Conservation (phyloP, 306 rosid genomes). For the Leucaena leucocephala region DNA sequence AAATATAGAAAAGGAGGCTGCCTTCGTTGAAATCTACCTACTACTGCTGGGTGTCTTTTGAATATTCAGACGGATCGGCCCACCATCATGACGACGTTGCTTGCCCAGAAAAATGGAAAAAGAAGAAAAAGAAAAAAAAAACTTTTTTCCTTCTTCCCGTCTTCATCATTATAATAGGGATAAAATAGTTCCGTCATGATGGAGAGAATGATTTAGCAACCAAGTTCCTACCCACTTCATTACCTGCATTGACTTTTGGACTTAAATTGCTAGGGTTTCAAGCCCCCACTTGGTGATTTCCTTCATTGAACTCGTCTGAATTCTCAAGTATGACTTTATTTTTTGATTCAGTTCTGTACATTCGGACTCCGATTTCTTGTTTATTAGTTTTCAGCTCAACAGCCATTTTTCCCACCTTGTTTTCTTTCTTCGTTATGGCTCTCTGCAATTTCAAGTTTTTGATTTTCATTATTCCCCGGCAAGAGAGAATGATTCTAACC, state of each 20-base stretch:
- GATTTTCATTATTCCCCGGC: background rate
- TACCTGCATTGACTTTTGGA: slow-evolving; percentile 44
- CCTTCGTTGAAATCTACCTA: background rate
- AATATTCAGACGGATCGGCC: background rate
- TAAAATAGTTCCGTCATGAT: background rate
- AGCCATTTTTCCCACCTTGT: background rate
- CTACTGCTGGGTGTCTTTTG: too few relatives aligned
- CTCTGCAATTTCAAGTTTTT: background rate
- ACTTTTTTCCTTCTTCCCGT: too few relatives aligned
- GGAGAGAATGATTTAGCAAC: slow-evolving; percentile 34
- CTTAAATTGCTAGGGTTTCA: slow-evolving; percentile 21
- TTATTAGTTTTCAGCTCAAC: background rate
- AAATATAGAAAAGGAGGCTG: background rate
- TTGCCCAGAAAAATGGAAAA: background rate
- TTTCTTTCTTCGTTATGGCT: background rate
- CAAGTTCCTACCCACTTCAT: slow-evolving; percentile 36
- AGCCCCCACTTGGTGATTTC: background rate
- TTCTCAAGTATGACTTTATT: slow-evolving; percentile 33
- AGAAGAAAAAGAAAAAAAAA: background rate
- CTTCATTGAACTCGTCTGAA: slow-evolving; percentile 28
- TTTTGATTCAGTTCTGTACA: background rate
- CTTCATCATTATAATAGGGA: background rate
- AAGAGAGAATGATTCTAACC: background rate
- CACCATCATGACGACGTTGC: background rate
- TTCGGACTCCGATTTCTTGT: slow-evolving; percentile 12